Evolutionary conservation across 2,329 filamentous ascomycete species (phyloP).

Genomic region (Penicillium sp.): DNA sequence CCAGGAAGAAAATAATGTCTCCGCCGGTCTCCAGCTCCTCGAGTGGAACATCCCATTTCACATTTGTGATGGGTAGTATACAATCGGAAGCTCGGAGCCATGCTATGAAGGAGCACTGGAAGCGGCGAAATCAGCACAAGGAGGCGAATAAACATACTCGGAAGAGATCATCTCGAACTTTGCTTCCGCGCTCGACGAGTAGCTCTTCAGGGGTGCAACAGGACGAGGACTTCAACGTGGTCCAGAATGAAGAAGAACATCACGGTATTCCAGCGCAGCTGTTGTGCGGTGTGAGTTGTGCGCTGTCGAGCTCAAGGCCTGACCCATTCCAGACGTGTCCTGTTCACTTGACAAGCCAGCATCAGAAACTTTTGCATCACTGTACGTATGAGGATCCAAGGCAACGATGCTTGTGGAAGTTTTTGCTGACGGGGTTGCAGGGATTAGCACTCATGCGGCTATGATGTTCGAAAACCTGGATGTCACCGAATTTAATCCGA

Average conservation of each 20-base stretch:
- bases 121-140: constrained; percentile 23
- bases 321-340: constrained; percentile 42
- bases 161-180: constrained; percentile 1
- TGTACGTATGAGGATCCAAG: constrained; percentile 24
- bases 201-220: background rate
- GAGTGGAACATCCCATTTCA: constrained; percentile 14
- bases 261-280: constrained; percentile 17
- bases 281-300: constrained; percentile 29
- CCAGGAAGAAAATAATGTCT: background rate
- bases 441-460: constrained; percentile 32
- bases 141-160: constrained; percentile 8
- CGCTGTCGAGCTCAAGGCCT: constrained; percentile 27
- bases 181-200: constrained; percentile 2
- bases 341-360: constrained; percentile 32
- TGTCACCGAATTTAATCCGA: constrained; percentile 36
- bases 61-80: constrained; percentile 22
- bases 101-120: constrained; percentile 42
- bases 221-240: background rate
- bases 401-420: background rate
- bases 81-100: constrained; percentile 32
- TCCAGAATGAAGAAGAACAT: background rate
- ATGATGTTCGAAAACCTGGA: constrained; percentile 34
- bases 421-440: constrained; percentile 11
- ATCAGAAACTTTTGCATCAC: constrained; percentile 40
- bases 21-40: background rate